phyloP scores from a whole-genome alignment of 306 rosid genomes.

The Prunus dulcis region DNA sequence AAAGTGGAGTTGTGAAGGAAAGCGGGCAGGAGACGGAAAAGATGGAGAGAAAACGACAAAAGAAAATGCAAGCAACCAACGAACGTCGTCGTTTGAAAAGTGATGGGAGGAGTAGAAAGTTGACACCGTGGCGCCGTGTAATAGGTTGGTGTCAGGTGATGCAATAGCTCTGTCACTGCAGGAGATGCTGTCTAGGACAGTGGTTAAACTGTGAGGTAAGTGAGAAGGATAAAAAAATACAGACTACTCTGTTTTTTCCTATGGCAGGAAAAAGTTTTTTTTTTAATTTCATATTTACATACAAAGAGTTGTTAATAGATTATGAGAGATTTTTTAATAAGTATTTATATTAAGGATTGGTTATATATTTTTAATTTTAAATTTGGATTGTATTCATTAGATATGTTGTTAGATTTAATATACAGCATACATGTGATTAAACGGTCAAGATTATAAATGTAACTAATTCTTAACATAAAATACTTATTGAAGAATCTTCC shows the following conservation, averaged over 20 bases:
- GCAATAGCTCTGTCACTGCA: not conserved
- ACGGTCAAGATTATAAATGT: too few species aligned
- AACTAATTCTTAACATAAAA: too few species aligned
- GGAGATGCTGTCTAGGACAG: not conserved
- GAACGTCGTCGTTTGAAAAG: constrained; percentile 4
- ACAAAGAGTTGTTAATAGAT: too few species aligned
- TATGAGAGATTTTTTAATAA: too few species aligned
- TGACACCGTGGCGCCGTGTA: constrained; percentile 5
- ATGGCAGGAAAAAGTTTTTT: too few species aligned
- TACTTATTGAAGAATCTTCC: too few species aligned
- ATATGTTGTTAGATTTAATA: too few species aligned
- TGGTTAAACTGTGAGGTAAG: not conserved
- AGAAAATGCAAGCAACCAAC: not conserved
- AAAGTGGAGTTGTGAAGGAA: not conserved
- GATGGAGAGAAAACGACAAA: constrained; percentile 12
- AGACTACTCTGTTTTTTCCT: too few species aligned
- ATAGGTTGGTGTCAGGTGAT: not conserved
- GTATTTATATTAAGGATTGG: too few species aligned
- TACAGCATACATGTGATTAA: too few species aligned
- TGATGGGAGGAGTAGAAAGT: not conserved
- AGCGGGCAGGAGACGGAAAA: not conserved
- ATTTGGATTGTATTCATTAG: too few species aligned
- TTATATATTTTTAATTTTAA: fast-evolving
- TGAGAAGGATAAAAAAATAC: not conserved
- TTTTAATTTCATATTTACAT: too few species aligned